Evolutionary conservation across 306 rosid species (phyloP).

Genomic region (Quercus cerris): DNA sequence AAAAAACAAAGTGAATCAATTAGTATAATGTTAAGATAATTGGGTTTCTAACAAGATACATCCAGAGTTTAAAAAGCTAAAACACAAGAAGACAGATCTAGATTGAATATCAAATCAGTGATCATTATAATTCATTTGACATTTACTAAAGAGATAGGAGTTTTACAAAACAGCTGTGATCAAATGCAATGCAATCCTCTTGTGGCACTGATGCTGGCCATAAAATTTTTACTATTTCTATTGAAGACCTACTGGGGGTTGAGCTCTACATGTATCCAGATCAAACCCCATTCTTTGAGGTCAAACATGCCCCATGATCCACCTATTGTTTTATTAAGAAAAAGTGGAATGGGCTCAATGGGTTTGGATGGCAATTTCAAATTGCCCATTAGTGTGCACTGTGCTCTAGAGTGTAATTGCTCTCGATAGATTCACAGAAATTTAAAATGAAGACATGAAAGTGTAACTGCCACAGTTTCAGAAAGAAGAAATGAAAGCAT

Average conservation of each 20-base stretch:
- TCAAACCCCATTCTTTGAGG: neutral
- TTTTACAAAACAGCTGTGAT: neutral
- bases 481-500: neutral
- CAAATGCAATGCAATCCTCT: neutral
- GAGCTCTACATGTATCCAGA: neutral
- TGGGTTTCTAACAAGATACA: neutral
- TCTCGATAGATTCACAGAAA: neutral
- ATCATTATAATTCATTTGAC: neutral
- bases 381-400: neutral
- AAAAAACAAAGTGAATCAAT: neutral
- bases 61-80: neutral
- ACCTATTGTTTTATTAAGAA: neutral
- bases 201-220: neutral
- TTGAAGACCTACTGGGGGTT: neutral
- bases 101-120: neutral
- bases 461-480: neutral
- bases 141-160: neutral
- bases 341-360: neutral
- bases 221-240: neutral
- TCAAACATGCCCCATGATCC: neutral
- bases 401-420: neutral
- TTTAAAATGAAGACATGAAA: neutral
- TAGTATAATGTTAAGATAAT: neutral
- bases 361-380: neutral
- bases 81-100: neutral